Evolutionary conservation across 306 rosid genomes (phyloP), one percentile per base, ranked within the genome.

Genomic region (Medicago ruthenica): DNA sequence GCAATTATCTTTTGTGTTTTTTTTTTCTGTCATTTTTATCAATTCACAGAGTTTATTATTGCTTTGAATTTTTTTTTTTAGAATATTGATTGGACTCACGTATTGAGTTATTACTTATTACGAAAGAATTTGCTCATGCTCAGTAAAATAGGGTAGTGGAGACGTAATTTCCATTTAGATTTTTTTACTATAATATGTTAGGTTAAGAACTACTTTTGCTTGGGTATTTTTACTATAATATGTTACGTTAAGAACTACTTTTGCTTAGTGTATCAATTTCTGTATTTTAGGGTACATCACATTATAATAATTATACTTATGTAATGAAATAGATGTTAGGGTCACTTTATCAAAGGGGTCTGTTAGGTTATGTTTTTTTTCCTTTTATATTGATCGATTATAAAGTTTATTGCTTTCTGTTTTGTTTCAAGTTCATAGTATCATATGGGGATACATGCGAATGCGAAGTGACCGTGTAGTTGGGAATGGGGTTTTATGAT

Each of bases 221-320:
- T 13, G 12, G 20, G 1, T 27, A 0, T 27, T 27, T 27, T 66
- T 53, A 11, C 7, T 44, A 9, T 37, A 4, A 69, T 68, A 31
- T 74, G 15, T 61, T 70, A 51, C 5, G 13, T 68, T 31, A 9
- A 37, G 7, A 55, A 36, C 42, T 47, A 47, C 41, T 47, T 40
- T 20, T 34, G 6, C 68, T 73, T 13, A 9, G 34, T 9, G 22
- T 34, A 22, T 62, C 39, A 48, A 14, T 66, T 62, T 76, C 7
- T 53, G 5, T 34, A 34, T 34, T 34, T 47, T 67, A 60, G 66
- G 86, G 83, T 21, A 80, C 18, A 1, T 12, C 37, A 34, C 37
- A 5, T 34, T 34, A 5, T 34, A 34, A 34, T 34, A 34, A 4
- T 34, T 34, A 34, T 34, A 34, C 37, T 34, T 34, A 34, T 77